A percentile compares a stretch with the other conserved stretches of the same genome.
phyloP scores from a whole-genome alignment of 345 rosid species.

The Ricinus communis region DNA sequence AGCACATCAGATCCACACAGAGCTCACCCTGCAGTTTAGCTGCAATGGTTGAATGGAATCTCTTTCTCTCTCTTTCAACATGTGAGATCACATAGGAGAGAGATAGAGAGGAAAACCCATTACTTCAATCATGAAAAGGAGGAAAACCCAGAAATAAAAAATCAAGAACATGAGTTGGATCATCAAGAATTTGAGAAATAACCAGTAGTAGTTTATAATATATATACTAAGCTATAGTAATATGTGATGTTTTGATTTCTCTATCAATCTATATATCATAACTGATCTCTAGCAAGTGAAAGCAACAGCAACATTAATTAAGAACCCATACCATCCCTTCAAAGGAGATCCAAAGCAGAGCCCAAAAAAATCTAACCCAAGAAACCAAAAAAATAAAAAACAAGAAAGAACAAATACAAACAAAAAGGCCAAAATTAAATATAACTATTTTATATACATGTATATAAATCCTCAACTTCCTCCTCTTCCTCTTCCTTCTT shows the following conservation, averaged over 20 bases:
- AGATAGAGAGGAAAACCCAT: slow-evolving; percentile 15
- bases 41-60: slow-evolving; percentile 56
- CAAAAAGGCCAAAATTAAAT: slow-evolving; percentile 11
- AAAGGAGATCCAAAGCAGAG: slow-evolving; percentile 21
- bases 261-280: slow-evolving; percentile 11
- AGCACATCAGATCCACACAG: slow-evolving; percentile 48
- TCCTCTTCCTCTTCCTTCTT: slow-evolving; percentile 30
- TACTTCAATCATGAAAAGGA: slow-evolving; percentile 2
- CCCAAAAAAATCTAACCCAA: slow-evolving; percentile 21
- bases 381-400: slow-evolving; percentile 10
- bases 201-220: no score
- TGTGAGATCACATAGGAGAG: slow-evolving; percentile 24
- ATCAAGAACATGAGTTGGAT: neutral
- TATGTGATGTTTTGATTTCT: slow-evolving; percentile 6
- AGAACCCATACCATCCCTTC: slow-evolving; percentile 16
- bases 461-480: slow-evolving; percentile 22
- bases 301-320: slow-evolving; percentile 13
- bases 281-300: slow-evolving; percentile 7
- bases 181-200: no score
- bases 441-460: slow-evolving; percentile 47
- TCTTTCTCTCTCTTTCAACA: slow-evolving; percentile 27
- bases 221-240: no score
- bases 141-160: slow-evolving; percentile 7
- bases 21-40: slow-evolving; percentile 27
- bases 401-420: neutral